Evolutionary conservation across 1,139 yeast species (phyloP).

Genomic region (Pneumocystis carinii): DNA sequence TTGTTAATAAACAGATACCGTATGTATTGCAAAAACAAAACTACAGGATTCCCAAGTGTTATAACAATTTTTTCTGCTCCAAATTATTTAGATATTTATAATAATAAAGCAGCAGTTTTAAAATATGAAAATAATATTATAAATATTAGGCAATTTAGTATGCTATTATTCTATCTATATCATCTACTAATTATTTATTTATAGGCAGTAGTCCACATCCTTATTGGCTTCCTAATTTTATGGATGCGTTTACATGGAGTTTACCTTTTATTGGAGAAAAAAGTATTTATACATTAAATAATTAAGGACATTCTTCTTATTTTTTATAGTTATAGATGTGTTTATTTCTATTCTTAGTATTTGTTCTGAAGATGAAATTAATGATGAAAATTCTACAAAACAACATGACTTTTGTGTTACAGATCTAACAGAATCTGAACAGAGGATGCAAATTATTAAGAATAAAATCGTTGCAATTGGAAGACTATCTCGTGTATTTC

Average conservation of each 20-base stretch:
- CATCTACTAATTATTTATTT: not conserved
- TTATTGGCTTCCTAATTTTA: conserved; percentile 90
- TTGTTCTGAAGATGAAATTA: conserved; percentile 89
- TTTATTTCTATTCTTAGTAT: conserved; percentile 77
- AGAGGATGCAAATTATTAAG: conserved; percentile 49
- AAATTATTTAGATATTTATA: conserved; percentile 81
- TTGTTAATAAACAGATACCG: conserved; percentile 24
- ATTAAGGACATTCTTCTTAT: not conserved
- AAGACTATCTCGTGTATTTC: conserved; percentile 84
- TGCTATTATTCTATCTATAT: not conserved
- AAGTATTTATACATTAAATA: conserved; percentile 22
- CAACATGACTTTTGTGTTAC: conserved; percentile 13
- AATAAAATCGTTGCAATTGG: conserved; percentile 92
- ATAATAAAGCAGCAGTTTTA: conserved; percentile 89
- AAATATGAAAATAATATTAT: conserved; percentile 72
- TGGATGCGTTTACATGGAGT: conserved; percentile 97
- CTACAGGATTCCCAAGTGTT: conserved; percentile 84
- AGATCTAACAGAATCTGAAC: conserved; percentile 18
- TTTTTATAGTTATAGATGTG: conserved; percentile 58
- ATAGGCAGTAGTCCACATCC: conserved; percentile 74
- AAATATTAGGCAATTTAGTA: conserved; percentile 81
- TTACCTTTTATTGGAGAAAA: conserved; percentile 92
- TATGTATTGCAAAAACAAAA: conserved; percentile 75
- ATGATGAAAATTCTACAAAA: conserved; percentile 37
- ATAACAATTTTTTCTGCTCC: conserved; percentile 94